These are phyloP conservation scores for Eimeria praecox DNA, from an alignment of 169 alveolate genomes.

Conservation along the genomic window DNA sequence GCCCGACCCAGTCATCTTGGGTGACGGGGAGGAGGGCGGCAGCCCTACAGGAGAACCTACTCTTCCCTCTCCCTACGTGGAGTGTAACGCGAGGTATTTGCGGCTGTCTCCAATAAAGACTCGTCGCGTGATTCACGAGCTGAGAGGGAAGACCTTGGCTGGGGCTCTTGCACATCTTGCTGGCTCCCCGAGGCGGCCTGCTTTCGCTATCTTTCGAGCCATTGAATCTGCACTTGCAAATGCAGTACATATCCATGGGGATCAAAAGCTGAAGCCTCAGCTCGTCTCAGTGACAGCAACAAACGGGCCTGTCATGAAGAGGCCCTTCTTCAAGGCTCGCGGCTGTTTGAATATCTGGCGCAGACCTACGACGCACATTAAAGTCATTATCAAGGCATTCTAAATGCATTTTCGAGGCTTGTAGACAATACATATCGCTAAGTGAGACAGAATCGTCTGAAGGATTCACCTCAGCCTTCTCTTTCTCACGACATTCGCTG, in stretches of 20 bases:
- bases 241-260: slow-evolving; percentile 38
- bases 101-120: slow-evolving; percentile 81
- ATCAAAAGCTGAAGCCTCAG: background rate
- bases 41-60: background rate
- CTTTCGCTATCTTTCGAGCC: slow-evolving; percentile 46
- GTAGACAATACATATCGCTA: too few species aligned
- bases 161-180: slow-evolving; percentile 81
- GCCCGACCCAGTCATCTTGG: background rate
- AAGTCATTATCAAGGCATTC: slow-evolving; percentile 59
- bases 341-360: slow-evolving; percentile 62
- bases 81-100: slow-evolving; percentile 47
- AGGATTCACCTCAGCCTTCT: too few species aligned
- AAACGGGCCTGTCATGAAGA: slow-evolving; percentile 77
- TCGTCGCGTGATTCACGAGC: slow-evolving; percentile 71
- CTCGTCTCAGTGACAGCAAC: slow-evolving; percentile 67
- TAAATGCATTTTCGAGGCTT: too few species aligned
- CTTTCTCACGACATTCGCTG: too few species aligned
- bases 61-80: background rate
- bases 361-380: slow-evolving; percentile 81
- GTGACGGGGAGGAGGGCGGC: background rate
- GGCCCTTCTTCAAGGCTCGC: slow-evolving; percentile 57
- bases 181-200: slow-evolving; percentile 82
- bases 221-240: slow-evolving; percentile 80
- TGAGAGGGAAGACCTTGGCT: slow-evolving; percentile 55
- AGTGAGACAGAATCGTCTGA: too few species aligned